Base-by-base conservation (phyloP, 495 filamentous ascomycete species). In the Podospora fimiseda region DNA sequence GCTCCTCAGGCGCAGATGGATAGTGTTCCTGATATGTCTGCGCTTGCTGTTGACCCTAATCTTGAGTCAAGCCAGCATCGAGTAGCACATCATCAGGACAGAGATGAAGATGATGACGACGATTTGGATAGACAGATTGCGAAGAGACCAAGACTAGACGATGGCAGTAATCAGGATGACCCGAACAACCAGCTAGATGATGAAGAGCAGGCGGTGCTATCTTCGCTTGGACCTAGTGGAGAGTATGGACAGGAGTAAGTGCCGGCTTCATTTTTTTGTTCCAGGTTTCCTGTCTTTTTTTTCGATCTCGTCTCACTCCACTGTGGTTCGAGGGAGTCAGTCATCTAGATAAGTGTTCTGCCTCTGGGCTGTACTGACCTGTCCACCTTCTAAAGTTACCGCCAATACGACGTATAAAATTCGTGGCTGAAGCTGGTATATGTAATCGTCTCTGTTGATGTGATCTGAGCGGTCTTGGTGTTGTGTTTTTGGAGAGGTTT, bases 171-270 rank as follows among this genome's bases (percentile, higher is more conserved):
- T 9, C 59, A 63, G 14, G 60, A 66, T 5, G 42, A 27, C 14
- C 11, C 44, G 33, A 27, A n/a, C 20, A 16, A 41, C 39, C 11
- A 24, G 57, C 13, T 45, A 63, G 9, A 56, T 67, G 16, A 33
- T 33, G 66, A 70, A 5, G 72, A 76, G 16, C 72, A 68, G 41
- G 71, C 69, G 1, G 66, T 73, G 36, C 41, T 75, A 43, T 64
- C 51, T 30, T 69, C 69, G 19, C 58, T 75, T 13, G 58, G 66
- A 33, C 6, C 27, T 33, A 5, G 11, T n/a, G 66, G 56, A 16
- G 67, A 72, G 19, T 76, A 68, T 47, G 48, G 27, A 33, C 27
- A 61, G 18, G 73, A 73, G 72, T 76, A 60, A 58, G 70, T 58
- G n/a, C n/a, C 11, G 27, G 27, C 27, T 33, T 11, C 11, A 33